Percentiles rank a stretch among this genome's conserved stretches.
phyloP scores from a whole-genome alignment of 805 yeast species.

The Saccharomyces paradoxus region DNA sequence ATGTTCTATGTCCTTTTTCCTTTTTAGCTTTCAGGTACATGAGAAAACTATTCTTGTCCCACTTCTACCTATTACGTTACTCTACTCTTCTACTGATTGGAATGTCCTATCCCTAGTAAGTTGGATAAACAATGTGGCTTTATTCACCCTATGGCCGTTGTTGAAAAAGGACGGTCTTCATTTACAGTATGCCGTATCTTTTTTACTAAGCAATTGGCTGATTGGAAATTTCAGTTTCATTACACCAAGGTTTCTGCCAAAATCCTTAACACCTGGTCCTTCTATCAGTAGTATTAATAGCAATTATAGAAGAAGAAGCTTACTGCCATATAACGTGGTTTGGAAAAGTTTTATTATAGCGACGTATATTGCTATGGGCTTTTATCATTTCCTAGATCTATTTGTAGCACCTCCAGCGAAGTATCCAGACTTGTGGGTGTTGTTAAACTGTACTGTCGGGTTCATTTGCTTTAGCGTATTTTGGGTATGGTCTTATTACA shows the following conservation, averaged over 20 bases:
- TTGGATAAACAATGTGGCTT: slow-evolving; percentile 81
- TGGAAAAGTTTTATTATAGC: slow-evolving; percentile 45
- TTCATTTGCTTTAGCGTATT: slow-evolving; percentile 68
- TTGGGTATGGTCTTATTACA: slow-evolving; percentile 76
- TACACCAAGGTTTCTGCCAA: slow-evolving; percentile 38
- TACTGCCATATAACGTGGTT: slow-evolving; percentile 42
- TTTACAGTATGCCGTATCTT: slow-evolving; percentile 61
- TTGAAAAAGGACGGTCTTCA: slow-evolving; percentile 64
- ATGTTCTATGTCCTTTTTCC: slow-evolving; percentile 77
- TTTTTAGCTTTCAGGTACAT: slow-evolving; percentile 93
- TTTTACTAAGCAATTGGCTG: slow-evolving; percentile 69
- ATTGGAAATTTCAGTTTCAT: slow-evolving; percentile 55
- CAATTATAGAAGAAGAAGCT: slow-evolving; percentile 32
- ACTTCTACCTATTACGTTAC: slow-evolving; percentile 69
- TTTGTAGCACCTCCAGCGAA: slow-evolving; percentile 42
- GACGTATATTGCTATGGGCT: slow-evolving; percentile 45
- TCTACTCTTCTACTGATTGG: slow-evolving; percentile 45
- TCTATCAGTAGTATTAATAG: slow-evolving; percentile 30
- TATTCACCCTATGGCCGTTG: slow-evolving; percentile 84
- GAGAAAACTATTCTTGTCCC: slow-evolving; percentile 89
- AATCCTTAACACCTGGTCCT: slow-evolving; percentile 38
- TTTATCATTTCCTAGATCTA: slow-evolving; percentile 48
- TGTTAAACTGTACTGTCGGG: slow-evolving; percentile 63
- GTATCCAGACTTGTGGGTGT: slow-evolving; percentile 82
- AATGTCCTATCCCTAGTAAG: slow-evolving; percentile 62